A percentile compares a stretch with the other conserved stretches of the same genome.
phyloP scores from a whole-genome alignment of 768 basidiomycete species.

The Hebeloma cylindrosporum region DNA sequence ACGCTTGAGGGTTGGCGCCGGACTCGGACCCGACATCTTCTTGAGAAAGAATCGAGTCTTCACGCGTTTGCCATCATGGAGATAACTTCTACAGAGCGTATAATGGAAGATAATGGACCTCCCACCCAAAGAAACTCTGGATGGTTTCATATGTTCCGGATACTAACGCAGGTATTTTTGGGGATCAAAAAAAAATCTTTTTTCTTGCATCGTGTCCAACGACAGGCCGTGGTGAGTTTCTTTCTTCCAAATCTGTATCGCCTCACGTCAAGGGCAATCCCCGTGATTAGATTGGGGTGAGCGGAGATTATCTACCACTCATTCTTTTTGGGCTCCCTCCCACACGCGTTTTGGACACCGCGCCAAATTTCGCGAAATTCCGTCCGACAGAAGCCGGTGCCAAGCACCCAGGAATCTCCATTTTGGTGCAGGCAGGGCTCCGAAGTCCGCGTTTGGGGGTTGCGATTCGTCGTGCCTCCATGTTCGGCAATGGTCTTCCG shows the following conservation, averaged over 20 bases:
- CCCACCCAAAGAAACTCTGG: slow-evolving; percentile 1
- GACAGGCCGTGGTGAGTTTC: slow-evolving; percentile 14
- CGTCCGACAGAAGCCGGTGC: too few species aligned
- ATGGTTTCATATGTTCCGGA: slow-evolving; percentile 10
- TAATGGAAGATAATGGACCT: not conserved
- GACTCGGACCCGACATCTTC: not conserved
- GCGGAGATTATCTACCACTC: slow-evolving; percentile 6
- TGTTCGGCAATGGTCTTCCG: slow-evolving; percentile 7
- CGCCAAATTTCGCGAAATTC: too few species aligned
- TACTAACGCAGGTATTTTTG: slow-evolving; percentile 15
- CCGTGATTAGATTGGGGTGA: slow-evolving; percentile 26
- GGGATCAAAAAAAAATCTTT: slow-evolving; percentile 22
- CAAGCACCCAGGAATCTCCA: not conserved
- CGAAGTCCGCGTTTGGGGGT: not conserved
- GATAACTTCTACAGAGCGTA: not conserved
- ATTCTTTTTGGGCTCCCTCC: slow-evolving; percentile 12
- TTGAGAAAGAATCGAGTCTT: too few species aligned
- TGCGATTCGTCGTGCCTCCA: not conserved
- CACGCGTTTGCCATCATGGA: too few species aligned
- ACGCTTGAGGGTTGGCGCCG: not conserved
- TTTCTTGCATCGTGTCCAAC: slow-evolving; percentile 21
- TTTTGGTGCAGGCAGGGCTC: not conserved
- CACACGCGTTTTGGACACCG: slow-evolving; percentile 3
- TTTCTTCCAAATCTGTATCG: slow-evolving; percentile 10
- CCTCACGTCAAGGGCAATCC: slow-evolving; percentile 18